phyloP scores from a whole-genome alignment of 164 flowering plant species.

The Magnolia sinica region DNA sequence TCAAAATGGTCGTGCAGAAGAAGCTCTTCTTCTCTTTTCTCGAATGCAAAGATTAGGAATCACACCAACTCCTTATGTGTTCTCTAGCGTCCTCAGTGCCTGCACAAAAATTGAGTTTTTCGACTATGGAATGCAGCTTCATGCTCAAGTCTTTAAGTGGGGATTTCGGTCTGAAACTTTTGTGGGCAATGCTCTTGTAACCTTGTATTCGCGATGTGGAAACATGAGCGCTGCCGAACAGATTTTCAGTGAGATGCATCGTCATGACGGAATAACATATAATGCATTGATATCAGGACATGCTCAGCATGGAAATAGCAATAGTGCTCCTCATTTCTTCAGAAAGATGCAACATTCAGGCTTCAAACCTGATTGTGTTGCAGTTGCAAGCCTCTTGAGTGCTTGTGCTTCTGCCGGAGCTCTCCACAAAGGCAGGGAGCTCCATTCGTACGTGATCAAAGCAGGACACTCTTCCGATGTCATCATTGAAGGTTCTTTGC shows the following conservation, averaged over 20 bases:
- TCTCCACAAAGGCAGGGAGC: slow-evolving; percentile 20
- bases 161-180: slow-evolving; percentile 25
- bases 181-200: slow-evolving; percentile 30
- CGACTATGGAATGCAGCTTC: slow-evolving; percentile 29
- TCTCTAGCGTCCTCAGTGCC: slow-evolving; percentile 25
- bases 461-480: slow-evolving; percentile 21
- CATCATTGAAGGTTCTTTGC: slow-evolving; percentile 30
- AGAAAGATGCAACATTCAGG: slow-evolving; percentile 26
- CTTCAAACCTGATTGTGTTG: slow-evolving; percentile 24
- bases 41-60: slow-evolving; percentile 14
- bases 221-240: slow-evolving; percentile 19
- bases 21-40: slow-evolving; percentile 23
- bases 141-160: slow-evolving; percentile 22
- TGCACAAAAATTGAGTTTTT: slow-evolving; percentile 20
- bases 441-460: slow-evolving; percentile 24
- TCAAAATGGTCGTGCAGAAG: slow-evolving; percentile 23
- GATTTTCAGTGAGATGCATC: slow-evolving; percentile 19
- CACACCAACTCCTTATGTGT: slow-evolving; percentile 26
- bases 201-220: slow-evolving; percentile 20
- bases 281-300: slow-evolving; percentile 30
- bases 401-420: slow-evolving; percentile 24
- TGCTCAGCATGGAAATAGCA: slow-evolving; percentile 21
- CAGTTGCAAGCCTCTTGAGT: slow-evolving; percentile 28
- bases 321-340: slow-evolving; percentile 22
- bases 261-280: slow-evolving; percentile 22